Conservation (phyloP, 2,329 filamentous ascomycete species). For the Volutella citrinella region DNA sequence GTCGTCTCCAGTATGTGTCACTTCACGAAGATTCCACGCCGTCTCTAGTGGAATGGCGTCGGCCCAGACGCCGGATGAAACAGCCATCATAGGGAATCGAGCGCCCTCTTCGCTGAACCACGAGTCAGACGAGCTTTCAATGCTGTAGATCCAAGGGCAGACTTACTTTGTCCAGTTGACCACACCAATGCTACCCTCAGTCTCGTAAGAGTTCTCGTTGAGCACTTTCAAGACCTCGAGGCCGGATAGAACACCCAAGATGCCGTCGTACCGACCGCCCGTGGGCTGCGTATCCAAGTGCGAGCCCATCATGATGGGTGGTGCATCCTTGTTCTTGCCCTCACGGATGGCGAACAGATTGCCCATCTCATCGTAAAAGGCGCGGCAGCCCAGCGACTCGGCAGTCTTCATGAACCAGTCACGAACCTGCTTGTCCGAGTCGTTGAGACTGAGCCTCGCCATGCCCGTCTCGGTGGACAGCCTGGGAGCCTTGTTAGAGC, state of each 20-base stretch:
- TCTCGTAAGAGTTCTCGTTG: slow-evolving; percentile 64
- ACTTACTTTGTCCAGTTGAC: slow-evolving; percentile 73
- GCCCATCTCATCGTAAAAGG: slow-evolving; percentile 72
- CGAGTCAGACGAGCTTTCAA: slow-evolving; percentile 6
- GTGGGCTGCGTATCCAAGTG: slow-evolving; percentile 65
- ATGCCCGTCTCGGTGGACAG: slow-evolving; percentile 63
- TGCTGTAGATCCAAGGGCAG: not conserved
- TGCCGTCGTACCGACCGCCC: slow-evolving; percentile 73
- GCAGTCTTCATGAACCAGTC: slow-evolving; percentile 72
- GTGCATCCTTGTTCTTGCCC: slow-evolving; percentile 54
- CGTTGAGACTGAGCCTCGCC: slow-evolving; percentile 68
- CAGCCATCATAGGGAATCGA: slow-evolving; percentile 73
- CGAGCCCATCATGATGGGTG: slow-evolving; percentile 66
- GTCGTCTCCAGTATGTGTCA: slow-evolving; percentile 35
- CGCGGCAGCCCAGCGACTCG: slow-evolving; percentile 60
- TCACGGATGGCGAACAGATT: slow-evolving; percentile 75
- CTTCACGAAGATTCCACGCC: slow-evolving; percentile 63
- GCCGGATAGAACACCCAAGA: slow-evolving; percentile 69
- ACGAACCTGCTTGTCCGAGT: slow-evolving; percentile 67
- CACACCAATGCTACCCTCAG: slow-evolving; percentile 68
- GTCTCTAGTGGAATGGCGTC: slow-evolving; percentile 58
- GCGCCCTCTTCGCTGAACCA: slow-evolving; percentile 69
- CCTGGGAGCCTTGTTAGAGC: too few relatives aligned
- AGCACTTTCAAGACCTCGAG: slow-evolving; percentile 70
- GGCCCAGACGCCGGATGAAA: slow-evolving; percentile 74